Base-by-base conservation (phyloP, 2,329 filamentous ascomycete species). In the Phaeosphaeriaceae sp. region DNA sequence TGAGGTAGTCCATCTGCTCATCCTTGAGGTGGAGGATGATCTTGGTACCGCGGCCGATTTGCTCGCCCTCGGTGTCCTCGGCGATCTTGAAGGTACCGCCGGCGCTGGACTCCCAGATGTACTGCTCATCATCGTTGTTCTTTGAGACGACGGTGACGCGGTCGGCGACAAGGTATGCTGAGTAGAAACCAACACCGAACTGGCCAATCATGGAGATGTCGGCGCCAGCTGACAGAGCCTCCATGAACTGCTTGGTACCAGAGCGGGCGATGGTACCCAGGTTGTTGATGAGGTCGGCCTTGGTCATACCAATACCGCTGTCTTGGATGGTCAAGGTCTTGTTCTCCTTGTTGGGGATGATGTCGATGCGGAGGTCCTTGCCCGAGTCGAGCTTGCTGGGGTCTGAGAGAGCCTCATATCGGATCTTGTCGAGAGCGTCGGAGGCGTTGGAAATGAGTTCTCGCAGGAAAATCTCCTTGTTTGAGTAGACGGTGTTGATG, bases 131-230 rank as follows among this genome's bases (percentile, higher is more conserved):
- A 83, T 99, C 95, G 80, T 99, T 99, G 91, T 97, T 86, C 89
- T 98, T 99, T 76, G 95, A 98, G 82, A 97, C 78, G 80, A 99
- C 93, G 70, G 89, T 93, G 74, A 99, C 95, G 75, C 89, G 89
- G 87, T 99, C 95, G 80, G 95, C 95, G 72, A 99, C 95, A 60
- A 99, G 93, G 88, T 99, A 99, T 78, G 95, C 95, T 63, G 95
- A 98, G 90, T 99, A 99, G 92, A 99, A 99, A 91, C 95, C 95
- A 76, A 99, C 95, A 96, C 95, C 95, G 82, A 99, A 99, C 86
- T 99, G 95, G 79, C 95, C 95, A 81, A 99, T 99, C 95, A 99
- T 98, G 84, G 95, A 98, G 72, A 99, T 95, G 83, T 99, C 95
- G 80, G 95, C 95, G 86, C 95, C 95, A 69, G 95, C 95, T 73